Conservation (phyloP, 2,329 filamentous ascomycete genomes). For the Penicillium sp. region DNA sequence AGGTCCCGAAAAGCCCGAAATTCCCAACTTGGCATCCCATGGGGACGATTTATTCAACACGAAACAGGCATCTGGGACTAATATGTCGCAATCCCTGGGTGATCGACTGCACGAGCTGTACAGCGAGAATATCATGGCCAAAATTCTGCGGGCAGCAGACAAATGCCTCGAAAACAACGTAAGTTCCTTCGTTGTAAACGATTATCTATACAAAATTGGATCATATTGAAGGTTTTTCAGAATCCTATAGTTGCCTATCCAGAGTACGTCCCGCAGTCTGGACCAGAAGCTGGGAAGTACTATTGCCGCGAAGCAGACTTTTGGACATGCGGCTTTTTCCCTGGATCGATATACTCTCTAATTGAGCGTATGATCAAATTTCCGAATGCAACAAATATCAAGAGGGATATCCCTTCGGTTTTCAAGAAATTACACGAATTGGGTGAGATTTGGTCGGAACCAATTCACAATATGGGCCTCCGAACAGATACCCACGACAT, state of each 20-base stretch:
- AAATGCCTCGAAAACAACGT: conserved; percentile 5
- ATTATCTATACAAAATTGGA: background rate
- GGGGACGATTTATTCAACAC: background rate
- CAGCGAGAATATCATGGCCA: conserved; percentile 2
- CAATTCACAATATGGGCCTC: conserved; percentile 2
- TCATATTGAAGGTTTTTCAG: background rate
- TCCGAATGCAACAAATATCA: background rate
- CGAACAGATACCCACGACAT: conserved; percentile 13
- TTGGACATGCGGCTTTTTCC: conserved; percentile 17
- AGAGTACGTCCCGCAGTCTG: conserved; percentile 6
- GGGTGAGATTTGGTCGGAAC: conserved; percentile 19
- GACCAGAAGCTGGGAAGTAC: conserved; percentile 5
- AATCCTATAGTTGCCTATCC: background rate
- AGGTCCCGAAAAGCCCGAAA: conserved; percentile 4
- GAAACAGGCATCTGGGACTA: background rate
- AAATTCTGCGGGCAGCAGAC: conserved; percentile 1
- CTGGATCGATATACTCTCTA: conserved; percentile 7
- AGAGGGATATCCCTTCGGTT: background rate
- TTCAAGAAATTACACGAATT: background rate
- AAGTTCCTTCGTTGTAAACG: too few relatives aligned
- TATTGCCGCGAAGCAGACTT: conserved; percentile 10
- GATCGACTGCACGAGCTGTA: background rate
- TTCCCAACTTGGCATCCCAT: background rate
- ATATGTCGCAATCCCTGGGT: background rate
- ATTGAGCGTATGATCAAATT: conserved; percentile 10